These are phyloP conservation scores for Davidsoniella eucalypti DNA, from an alignment of 2,329 filamentous ascomycete species.

Conservation along the genomic window DNA sequence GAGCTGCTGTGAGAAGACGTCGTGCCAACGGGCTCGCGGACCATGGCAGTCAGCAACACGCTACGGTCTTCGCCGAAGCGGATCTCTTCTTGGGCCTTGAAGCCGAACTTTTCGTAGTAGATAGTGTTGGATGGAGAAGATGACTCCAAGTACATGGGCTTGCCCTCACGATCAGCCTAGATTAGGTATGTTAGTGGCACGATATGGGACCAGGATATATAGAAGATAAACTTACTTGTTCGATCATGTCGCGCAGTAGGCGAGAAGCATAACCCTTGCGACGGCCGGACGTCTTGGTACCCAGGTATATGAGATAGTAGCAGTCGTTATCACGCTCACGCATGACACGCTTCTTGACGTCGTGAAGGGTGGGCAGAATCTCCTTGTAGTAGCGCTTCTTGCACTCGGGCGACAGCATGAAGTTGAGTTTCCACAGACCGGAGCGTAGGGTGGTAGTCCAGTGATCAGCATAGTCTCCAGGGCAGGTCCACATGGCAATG, in stretches of 20 bases:
- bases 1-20: slow-evolving; percentile 12
- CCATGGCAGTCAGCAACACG: slow-evolving; percentile 63
- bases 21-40: slow-evolving; percentile 45
- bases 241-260: slow-evolving; percentile 54
- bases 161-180: slow-evolving; percentile 50
- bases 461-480: slow-evolving; percentile 56
- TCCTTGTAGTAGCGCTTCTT: slow-evolving; percentile 60
- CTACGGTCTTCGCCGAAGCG: slow-evolving; percentile 39
- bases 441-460: slow-evolving; percentile 55
- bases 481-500: slow-evolving; percentile 68
- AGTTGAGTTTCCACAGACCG: slow-evolving; percentile 64
- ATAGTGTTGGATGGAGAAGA: slow-evolving; percentile 49
- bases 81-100: slow-evolving; percentile 47
- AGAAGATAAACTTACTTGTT: slow-evolving; percentile 29
- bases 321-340: slow-evolving; percentile 48
- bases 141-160: slow-evolving; percentile 63
- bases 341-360: slow-evolving; percentile 54
- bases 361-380: slow-evolving; percentile 57
- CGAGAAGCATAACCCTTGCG: slow-evolving; percentile 57
- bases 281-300: slow-evolving; percentile 53
- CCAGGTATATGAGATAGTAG: slow-evolving; percentile 75
- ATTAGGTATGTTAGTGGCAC: not conserved
- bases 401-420: slow-evolving; percentile 56
- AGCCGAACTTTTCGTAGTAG: slow-evolving; percentile 64
- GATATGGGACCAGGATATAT: not conserved